Evolutionary conservation across 2,329 filamentous ascomycete species (phyloP).

Genomic region (Xylariaceae sp.): DNA sequence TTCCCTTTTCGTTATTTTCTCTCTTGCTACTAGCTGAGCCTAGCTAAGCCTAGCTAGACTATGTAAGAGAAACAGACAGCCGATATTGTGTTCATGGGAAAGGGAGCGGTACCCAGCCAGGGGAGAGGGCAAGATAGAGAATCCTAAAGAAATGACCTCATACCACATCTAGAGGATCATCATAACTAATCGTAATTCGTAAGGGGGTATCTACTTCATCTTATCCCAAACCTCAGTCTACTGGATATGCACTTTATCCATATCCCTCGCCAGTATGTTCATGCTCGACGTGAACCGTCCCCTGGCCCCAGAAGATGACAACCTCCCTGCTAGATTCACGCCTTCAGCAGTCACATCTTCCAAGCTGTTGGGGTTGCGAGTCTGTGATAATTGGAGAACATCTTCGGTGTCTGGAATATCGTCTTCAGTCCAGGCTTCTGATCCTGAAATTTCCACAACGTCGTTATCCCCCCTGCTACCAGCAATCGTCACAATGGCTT

Average conservation of each 20-base stretch:
- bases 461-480: conserved; percentile 39
- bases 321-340: conserved; percentile 10
- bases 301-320: conserved; percentile 2
- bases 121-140: neutral
- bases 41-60: neutral
- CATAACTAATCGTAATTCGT: conserved; percentile 10
- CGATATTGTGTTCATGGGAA: neutral
- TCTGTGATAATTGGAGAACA: conserved; percentile 6
- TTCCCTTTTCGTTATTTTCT: neutral
- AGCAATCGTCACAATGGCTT: conserved; percentile 47
- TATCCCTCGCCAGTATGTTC: conserved; percentile 30
- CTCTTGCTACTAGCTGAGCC: neutral
- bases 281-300: conserved; percentile 21
- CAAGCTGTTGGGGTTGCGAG: neutral
- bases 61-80: neutral
- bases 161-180: neutral
- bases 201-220: conserved; percentile 18
- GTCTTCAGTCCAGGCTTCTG: conserved; percentile 36
- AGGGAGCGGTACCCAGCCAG: neutral
- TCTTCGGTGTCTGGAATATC: conserved; percentile 27
- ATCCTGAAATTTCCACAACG: conserved; percentile 37
- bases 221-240: conserved; percentile 9
- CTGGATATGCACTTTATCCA: conserved; percentile 40
- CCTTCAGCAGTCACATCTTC: conserved; percentile 11
- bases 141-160: neutral